Base-by-base conservation (phyloP, 495 filamentous ascomycete genomes). In the Xylaria scruposa region DNA sequence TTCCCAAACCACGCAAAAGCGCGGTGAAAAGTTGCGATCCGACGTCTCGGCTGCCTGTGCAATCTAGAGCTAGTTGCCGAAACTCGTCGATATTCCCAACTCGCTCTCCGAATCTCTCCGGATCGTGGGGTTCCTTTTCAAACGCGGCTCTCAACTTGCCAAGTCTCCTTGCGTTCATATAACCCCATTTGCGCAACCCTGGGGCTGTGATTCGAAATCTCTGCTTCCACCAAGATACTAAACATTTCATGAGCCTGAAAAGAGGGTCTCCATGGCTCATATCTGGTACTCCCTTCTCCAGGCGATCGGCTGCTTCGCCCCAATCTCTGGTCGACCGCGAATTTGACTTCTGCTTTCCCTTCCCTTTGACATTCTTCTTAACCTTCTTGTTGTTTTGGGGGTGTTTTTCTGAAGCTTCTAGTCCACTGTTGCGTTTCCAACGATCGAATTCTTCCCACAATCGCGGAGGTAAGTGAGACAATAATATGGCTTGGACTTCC, bases 1-100 rank as follows among this genome's bases (percentile, higher is more conserved):
- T 83, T 0, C 91, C 92, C 21, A 99, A 76, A 4, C 90, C 95
- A 70, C 97, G 86, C n/a, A 98, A 78, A 29, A 99, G 81, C 9
- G 94, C 93, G 0, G 94, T 96, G 73, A 99, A 98, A 0, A 99
- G 88, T 78, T 97, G 94, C 2, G 92, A 91, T 6, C 94, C 95
- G 21, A 96, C 86, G 78, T 98, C 96, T 60, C 94, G 88, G 73
- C 93, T 97, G 0, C 96, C 97, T 60, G 89, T 84, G 80, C 93
- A 94, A 61, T 86, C 81, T 71, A 88, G 89, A 3, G 96, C 95
- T 26, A 85, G 80, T 24, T 86, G 81, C 58, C 90, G 88, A 67
- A 97, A 95, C 17, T 90, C 89, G 0, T 90, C 85, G 1, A 94
- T 56, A 70, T 83, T 80, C 24, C 81, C 78, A 7, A 98, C 88